Base-by-base conservation (phyloP, 1,284 basidiomycete species). In the Somion occarium region DNA sequence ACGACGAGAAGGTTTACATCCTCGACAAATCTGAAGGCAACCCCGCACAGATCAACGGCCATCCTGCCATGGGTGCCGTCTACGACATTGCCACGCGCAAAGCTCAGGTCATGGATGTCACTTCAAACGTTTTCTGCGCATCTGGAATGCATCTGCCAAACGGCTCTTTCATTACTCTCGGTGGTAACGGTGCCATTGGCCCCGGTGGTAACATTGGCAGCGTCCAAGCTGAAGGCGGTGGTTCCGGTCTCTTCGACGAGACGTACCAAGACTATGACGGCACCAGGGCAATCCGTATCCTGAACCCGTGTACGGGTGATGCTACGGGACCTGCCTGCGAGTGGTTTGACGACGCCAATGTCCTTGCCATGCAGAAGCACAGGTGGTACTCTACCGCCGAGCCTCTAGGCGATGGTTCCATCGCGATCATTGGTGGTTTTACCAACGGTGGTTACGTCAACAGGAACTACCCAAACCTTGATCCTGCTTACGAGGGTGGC, bases 321-420 rank as follows among this genome's bases (percentile, higher is more conserved):
- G 77, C 83, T 56, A 62, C 78, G 56, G 69, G 71, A 18, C 2
- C 75, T 3, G 60, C 72, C 1, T 94, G 92, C 61, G 73, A 85
- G 55, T 93, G 91, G 91, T 83, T 81, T 61, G 91, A 95, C 66
- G 76, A 92, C 51, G 73, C 83, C 0, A 70, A 72, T 0, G 57
- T 79, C 0, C 73, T 91, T 38, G 74, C 83, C 38, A 92, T 95
- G 85, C 82, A 90, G 56, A 80, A 76, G 50, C 71, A 80, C 57
- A 80, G 93, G 18, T 96, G 92, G 93, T 95, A 95, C 58, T 93
- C 93, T 24, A 83, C 89, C 11, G 91, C 91, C 41, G 88, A 91
- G 64, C 71, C 85, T 5, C 74, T 88, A 2, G 84, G 73, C 0
- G 78, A 89, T 59, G 87, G 88, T 25, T 71, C 72, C 2, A 67